Conservation (phyloP, 768 basidiomycete genomes). For the Calocybe cyanea region DNA sequence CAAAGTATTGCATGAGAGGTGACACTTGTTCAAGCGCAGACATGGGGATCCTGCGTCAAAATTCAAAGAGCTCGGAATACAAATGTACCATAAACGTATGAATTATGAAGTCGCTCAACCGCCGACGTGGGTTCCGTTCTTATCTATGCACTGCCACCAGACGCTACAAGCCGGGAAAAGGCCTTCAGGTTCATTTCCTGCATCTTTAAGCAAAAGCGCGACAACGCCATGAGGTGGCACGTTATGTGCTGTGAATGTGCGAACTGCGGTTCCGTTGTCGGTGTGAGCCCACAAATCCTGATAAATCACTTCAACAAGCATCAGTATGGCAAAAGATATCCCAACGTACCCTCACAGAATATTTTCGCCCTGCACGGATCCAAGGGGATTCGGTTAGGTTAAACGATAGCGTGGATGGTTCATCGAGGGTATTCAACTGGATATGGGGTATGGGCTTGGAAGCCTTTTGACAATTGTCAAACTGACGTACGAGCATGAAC, state of each 20-base stretch:
- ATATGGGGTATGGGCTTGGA: background rate
- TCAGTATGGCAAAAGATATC: background rate
- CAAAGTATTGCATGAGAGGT: too few relatives aligned
- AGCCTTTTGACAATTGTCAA: background rate
- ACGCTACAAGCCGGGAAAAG: conserved; percentile 54
- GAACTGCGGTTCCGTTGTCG: conserved; percentile 60
- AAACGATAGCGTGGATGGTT: conserved; percentile 51
- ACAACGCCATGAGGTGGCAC: conserved; percentile 71
- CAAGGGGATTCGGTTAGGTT: conserved; percentile 62
- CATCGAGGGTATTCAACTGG: conserved; percentile 51
- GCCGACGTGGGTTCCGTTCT: conserved; percentile 45
- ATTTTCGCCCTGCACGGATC: conserved; percentile 60
- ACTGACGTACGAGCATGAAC: conserved; percentile 44
- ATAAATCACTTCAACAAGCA: background rate
- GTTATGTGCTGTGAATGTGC: conserved; percentile 47
- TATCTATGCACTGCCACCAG: conserved; percentile 52
- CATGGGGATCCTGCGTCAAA: too few relatives aligned
- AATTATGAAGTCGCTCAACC: conserved; percentile 13
- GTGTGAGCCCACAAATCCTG: conserved; percentile 72
- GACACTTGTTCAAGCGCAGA: background rate
- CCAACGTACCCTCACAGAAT: conserved; percentile 37
- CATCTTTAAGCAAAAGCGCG: conserved; percentile 62
- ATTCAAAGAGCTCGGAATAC: conserved; percentile 32
- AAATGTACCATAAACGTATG: conserved; percentile 52
- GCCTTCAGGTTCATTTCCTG: conserved; percentile 61